Conservation (phyloP, 2,329 filamentous ascomycete genomes). For the Fusarium neocosmosporiellum region DNA sequence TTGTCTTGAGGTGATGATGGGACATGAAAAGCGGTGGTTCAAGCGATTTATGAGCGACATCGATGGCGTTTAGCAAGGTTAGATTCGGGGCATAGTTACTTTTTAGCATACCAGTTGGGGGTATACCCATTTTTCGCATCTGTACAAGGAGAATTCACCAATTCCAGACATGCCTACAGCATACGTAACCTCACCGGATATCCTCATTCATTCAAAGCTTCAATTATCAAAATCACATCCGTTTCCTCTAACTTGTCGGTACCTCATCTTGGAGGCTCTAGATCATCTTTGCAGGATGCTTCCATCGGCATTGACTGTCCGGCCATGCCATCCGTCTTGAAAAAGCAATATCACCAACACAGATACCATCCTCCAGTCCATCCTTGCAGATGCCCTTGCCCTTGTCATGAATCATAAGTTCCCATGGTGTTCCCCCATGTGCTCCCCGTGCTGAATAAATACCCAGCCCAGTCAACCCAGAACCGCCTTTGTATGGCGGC, state of each 20-base stretch:
- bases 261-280: background rate
- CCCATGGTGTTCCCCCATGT: background rate
- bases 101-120: background rate
- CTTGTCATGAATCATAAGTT: conserved; percentile 4
- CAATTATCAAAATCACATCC: background rate
- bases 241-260: background rate
- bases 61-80: conserved; percentile 5
- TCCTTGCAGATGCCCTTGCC: background rate
- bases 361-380: background rate
- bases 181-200: background rate
- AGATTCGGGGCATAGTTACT: background rate
- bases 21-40: background rate
- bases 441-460: background rate
- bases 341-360: background rate
- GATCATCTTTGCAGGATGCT: background rate
- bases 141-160: background rate
- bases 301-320: background rate
- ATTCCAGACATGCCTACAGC: background rate
- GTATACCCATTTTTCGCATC: background rate
- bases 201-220: background rate
- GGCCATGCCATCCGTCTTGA: background rate
- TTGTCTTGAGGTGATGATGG: background rate
- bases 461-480: background rate
- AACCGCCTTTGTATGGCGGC: conserved; percentile 5
- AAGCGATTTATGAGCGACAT: background rate